Conservation (phyloP, 768 basidiomycete species). For the Gymnopilus dilepis region DNA sequence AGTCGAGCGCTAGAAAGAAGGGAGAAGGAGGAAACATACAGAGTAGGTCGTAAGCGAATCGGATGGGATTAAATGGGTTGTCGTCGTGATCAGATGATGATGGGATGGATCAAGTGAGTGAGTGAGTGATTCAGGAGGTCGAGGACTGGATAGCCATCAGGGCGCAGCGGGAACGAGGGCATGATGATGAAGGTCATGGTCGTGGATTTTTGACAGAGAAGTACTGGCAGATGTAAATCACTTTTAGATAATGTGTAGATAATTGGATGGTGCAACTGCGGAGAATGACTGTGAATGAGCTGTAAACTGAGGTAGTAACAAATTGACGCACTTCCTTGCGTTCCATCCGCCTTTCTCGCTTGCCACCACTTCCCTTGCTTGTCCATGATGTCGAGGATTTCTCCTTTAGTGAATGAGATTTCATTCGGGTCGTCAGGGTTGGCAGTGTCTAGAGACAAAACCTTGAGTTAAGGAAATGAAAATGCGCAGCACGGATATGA, state of each 20-base stretch:
- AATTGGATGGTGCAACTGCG: slow-evolving; percentile 84
- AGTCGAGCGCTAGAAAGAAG: slow-evolving; percentile 11
- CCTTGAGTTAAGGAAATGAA: slow-evolving; percentile 26
- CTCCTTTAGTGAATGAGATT: slow-evolving; percentile 91
- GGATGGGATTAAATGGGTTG: slow-evolving; percentile 16
- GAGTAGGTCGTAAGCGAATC: slow-evolving; percentile 29
- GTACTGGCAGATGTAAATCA: neutral
- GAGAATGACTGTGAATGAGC: slow-evolving; percentile 6
- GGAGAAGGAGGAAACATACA: slow-evolving; percentile 21
- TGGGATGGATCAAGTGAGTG: slow-evolving; percentile 14
- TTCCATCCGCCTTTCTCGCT: slow-evolving; percentile 78
- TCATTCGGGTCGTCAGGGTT: slow-evolving; percentile 96
- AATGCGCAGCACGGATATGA: slow-evolving; percentile 25
- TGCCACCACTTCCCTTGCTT: slow-evolving; percentile 96
- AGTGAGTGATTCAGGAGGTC: neutral
- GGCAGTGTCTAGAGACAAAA: slow-evolving; percentile 72
- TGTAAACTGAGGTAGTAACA: neutral
- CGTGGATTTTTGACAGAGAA: slow-evolving; percentile 7
- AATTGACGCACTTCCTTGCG: slow-evolving; percentile 70
- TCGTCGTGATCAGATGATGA: slow-evolving; percentile 25
- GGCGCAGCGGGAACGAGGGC: neutral
- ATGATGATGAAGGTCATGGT: neutral
- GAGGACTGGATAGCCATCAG: neutral
- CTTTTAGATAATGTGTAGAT: slow-evolving; percentile 76
- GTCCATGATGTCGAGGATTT: slow-evolving; percentile 90